These are phyloP conservation scores for Dioszegia aurantiaca DNA, from an alignment of 768 basidiomycete species.

Conservation along the genomic window DNA sequence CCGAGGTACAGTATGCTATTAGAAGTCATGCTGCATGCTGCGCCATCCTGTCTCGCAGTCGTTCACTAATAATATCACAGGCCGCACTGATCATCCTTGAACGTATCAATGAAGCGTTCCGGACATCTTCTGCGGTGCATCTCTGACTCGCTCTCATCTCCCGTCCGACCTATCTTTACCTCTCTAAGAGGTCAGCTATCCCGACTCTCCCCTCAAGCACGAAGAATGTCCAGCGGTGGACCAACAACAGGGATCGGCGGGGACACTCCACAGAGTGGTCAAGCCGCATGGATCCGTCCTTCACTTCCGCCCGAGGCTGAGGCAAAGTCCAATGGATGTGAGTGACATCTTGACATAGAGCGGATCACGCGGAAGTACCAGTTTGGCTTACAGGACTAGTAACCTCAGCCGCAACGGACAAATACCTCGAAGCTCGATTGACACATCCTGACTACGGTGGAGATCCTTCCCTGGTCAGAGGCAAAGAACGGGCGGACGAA, in stretches of 20 bases:
- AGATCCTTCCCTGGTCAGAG: slow-evolving; percentile 20
- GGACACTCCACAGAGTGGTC: neutral
- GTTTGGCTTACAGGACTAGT: neutral
- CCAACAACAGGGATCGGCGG: too few species aligned
- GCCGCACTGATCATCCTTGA: too few species aligned
- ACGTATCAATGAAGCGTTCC: too few species aligned
- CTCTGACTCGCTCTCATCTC: too few species aligned
- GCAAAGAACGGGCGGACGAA: slow-evolving; percentile 25
- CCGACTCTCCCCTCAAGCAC: too few species aligned
- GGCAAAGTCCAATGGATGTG: neutral
- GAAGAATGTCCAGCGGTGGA: neutral
- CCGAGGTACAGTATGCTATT: neutral
- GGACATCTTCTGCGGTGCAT: too few species aligned
- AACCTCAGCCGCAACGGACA: slow-evolving; percentile 22
- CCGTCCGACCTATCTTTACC: too few species aligned
- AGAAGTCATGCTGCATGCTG: too few species aligned
- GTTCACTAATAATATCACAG: neutral
- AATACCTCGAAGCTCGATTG: slow-evolving; percentile 34
- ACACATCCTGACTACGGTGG: slow-evolving; percentile 18
- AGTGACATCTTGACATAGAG: too few species aligned
- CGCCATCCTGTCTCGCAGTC: too few species aligned
- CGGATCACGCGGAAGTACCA: neutral
- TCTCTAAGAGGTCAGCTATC: too few species aligned
- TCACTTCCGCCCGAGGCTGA: neutral
- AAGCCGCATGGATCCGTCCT: neutral